Evolutionary conservation across 2,329 filamentous ascomycete genomes (phyloP).

Genomic region (Colletotrichum abscissum): DNA sequence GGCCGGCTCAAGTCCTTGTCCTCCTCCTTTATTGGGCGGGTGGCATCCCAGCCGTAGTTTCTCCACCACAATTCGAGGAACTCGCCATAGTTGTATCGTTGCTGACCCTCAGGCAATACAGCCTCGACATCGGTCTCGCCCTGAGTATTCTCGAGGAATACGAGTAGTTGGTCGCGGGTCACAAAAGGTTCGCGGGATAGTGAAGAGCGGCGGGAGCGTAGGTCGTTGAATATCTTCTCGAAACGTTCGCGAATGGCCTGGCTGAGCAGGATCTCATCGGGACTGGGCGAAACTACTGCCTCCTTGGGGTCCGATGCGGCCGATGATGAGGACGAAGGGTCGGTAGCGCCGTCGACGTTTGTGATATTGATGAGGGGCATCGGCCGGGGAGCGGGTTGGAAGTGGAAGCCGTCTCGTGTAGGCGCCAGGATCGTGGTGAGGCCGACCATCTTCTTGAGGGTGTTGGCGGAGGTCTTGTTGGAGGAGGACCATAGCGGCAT

Average conservation of each 20-base stretch:
- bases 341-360: constrained; percentile 32
- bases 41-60: constrained; percentile 56
- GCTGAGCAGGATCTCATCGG: constrained; percentile 55
- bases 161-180: constrained; percentile 52
- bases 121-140: constrained; percentile 50
- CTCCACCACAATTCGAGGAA: constrained; percentile 63
- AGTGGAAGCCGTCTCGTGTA: constrained; percentile 42
- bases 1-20: constrained; percentile 72
- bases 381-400: constrained; percentile 35
- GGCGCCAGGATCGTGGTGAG: constrained; percentile 46
- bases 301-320: constrained; percentile 28
- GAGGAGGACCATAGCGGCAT: constrained; percentile 53
- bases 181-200: constrained; percentile 45
- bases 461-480: constrained; percentile 43
- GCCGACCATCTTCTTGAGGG: constrained; percentile 48
- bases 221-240: constrained; percentile 56
- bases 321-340: constrained; percentile 26
- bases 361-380: constrained; percentile 35
- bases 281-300: not conserved
- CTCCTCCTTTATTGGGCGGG: constrained; percentile 52
- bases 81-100: constrained; percentile 57
- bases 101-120: constrained; percentile 47
- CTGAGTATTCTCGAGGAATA: constrained; percentile 64
- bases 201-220: constrained; percentile 49
- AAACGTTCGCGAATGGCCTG: constrained; percentile 61